Evolutionary conservation across 768 basidiomycete genomes (phyloP).

Genomic region (Gyrodon lividus): DNA sequence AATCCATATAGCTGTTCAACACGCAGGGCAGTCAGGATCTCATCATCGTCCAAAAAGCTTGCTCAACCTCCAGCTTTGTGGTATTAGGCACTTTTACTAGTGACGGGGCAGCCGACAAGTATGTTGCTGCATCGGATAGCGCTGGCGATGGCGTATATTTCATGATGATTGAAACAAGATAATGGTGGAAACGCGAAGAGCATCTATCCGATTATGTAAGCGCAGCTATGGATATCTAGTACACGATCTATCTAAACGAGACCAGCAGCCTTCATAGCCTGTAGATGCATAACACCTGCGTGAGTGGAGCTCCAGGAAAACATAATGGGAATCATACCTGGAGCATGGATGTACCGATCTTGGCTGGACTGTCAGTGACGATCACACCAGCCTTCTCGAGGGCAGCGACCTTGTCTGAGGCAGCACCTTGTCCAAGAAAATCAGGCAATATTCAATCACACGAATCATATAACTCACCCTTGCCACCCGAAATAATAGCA

Average conservation of each 20-base stretch:
- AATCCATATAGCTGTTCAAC: constrained; percentile 74
- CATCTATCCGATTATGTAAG: constrained; percentile 39
- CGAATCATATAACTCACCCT: constrained; percentile 53
- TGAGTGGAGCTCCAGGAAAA: not conserved
- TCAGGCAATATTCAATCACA: not conserved
- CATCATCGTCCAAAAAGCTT: constrained; percentile 10
- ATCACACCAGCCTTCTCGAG: constrained; percentile 89
- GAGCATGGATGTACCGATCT: constrained; percentile 88
- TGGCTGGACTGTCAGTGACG: constrained; percentile 93
- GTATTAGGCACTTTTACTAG: constrained; percentile 54
- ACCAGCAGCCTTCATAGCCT: constrained; percentile 82
- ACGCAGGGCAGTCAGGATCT: constrained; percentile 25
- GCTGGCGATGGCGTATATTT: constrained; percentile 35
- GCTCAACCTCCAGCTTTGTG: constrained; percentile 72
- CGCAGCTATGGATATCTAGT: constrained; percentile 10
- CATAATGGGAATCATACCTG: constrained; percentile 52
- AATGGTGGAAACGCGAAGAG: not conserved
- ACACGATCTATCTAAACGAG: constrained; percentile 46
- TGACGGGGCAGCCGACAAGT: constrained; percentile 58
- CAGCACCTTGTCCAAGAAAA: constrained; percentile 57
- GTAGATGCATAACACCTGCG: constrained; percentile 9
- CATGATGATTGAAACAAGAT: constrained; percentile 16
- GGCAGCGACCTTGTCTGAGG: constrained; percentile 89
- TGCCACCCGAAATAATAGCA: constrained; percentile 97
- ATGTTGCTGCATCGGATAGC: constrained; percentile 62